Evolutionary conservation across 2,329 filamentous ascomycete genomes (phyloP).

Genomic region (Exophiala phaeomuriformis): DNA sequence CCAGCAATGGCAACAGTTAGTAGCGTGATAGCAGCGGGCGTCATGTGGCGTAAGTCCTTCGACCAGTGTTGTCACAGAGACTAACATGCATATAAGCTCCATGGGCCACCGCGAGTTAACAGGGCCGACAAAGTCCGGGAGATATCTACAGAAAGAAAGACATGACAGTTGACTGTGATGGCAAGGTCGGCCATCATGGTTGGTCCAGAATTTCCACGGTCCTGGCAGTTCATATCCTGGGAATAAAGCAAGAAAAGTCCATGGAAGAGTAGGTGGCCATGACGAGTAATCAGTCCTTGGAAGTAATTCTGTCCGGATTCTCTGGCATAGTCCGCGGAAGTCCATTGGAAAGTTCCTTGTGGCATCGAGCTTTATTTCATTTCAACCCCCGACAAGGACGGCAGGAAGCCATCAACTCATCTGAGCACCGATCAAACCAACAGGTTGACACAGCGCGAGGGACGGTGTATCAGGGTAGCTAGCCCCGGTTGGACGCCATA

Average conservation of each 20-base stretch:
- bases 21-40: too few species aligned
- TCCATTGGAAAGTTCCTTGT: neutral
- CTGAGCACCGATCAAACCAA: neutral
- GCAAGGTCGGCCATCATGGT: too few species aligned
- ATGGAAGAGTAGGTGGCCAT: neutral
- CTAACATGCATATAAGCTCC: too few species aligned
- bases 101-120: too few species aligned
- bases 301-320: neutral
- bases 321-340: neutral
- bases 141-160: too few species aligned
- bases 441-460: neutral
- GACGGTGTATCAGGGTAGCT: neutral
- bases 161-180: too few species aligned
- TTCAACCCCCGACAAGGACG: neutral
- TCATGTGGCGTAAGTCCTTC: too few species aligned
- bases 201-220: too few species aligned
- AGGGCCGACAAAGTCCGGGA: too few species aligned
- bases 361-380: neutral
- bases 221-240: neutral
- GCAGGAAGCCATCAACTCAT: neutral
- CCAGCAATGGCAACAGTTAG: too few species aligned
- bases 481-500: neutral
- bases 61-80: too few species aligned
- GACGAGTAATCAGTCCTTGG: neutral
- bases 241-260: neutral